A percentile compares a stretch with the other conserved stretches of the same genome.
These are phyloP conservation scores for Penicillium paxilli DNA, from an alignment of 495 filamentous ascomycete species.

Conservation along the genomic window DNA sequence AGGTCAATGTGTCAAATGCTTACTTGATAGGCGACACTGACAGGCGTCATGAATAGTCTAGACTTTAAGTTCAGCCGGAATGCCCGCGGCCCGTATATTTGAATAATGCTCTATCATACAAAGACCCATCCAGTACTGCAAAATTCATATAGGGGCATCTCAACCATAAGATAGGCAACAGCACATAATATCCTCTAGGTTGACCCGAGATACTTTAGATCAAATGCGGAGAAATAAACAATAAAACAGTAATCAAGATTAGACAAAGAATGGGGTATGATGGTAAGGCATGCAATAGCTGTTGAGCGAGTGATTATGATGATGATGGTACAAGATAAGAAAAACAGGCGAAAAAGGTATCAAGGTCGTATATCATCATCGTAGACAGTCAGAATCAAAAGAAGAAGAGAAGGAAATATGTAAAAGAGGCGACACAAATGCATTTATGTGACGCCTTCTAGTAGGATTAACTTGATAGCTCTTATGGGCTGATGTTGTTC, in stretches of 20 bases:
- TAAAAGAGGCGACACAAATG: background rate
- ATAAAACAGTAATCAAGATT: background rate
- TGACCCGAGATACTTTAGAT: background rate
- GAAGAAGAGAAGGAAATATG: slow-evolving; percentile 1
- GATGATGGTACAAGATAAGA: slow-evolving; percentile 2
- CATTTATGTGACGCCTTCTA: background rate
- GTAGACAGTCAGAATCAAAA: background rate
- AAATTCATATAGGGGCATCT: background rate
- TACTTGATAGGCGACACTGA: background rate
- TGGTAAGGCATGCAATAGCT: background rate
- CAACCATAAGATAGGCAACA: no score
- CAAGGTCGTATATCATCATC: slow-evolving; percentile 28
- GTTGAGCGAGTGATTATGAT: background rate
- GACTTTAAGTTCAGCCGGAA: background rate
- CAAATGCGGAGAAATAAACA: background rate
- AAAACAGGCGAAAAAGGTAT: slow-evolving; percentile 21
- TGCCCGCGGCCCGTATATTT: background rate
- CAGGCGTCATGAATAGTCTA: background rate
- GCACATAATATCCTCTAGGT: no score
- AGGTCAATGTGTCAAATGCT: slow-evolving; percentile 1
- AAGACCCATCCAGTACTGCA: background rate
- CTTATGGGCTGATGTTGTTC: slow-evolving; percentile 14
- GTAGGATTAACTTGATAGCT: background rate
- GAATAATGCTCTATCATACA: background rate
- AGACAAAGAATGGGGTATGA: background rate